Evolutionary conservation across 2,329 filamentous ascomycete genomes (phyloP), one percentile per base, ranked within the genome.

Genomic region (Didymella glomerata): DNA sequence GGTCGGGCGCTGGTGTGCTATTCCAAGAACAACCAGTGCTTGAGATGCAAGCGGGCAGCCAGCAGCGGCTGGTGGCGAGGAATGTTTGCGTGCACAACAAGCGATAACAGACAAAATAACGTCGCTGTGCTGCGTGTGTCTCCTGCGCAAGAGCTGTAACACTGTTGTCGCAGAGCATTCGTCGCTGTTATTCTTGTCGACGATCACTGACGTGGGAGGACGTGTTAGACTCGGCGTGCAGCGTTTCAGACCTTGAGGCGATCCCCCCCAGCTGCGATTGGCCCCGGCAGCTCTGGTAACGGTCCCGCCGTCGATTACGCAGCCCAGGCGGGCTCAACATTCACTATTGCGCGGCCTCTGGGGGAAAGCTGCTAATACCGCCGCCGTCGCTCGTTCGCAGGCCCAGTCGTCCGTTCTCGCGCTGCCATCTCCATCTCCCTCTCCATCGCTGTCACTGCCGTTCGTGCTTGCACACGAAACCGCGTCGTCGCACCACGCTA

Each of bases 401-500:
- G 2, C 6, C 32, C 14, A 36, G 38, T 4, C 40, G 11, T 42
- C 40, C 38, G 38, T 9, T 7, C 36, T 40, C n/a, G 14, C 40
- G 40, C 40, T 42, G 20, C 30, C 36, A 40, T 40, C 18, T 25
- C 20, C 40, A 42, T 22, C 41, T 9, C 22, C 20, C 22, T 24
- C 40, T 14, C 24, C 8, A 44, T 27, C 24, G 7, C 41, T 8
- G 16, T 13, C 24, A 7, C 24, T 14, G 14, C 24, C 22, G 18
- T 6, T 42, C 40, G 41, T 27, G 22, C 22, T 44, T 30, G 18
- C 48, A 48, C 53, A 55, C 57, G 24, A 28, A 54, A 32, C 53
- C 20, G 8, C 6, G 32, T 40, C 44, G 56, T 64, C 62, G 55
- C 58, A 57, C 58, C 56, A 64, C 61, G 51, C 64, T 56, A 56